Evolutionary conservation across 179 eudicot genomes (phyloP).

Genomic region (Nepenthes alata): DNA sequence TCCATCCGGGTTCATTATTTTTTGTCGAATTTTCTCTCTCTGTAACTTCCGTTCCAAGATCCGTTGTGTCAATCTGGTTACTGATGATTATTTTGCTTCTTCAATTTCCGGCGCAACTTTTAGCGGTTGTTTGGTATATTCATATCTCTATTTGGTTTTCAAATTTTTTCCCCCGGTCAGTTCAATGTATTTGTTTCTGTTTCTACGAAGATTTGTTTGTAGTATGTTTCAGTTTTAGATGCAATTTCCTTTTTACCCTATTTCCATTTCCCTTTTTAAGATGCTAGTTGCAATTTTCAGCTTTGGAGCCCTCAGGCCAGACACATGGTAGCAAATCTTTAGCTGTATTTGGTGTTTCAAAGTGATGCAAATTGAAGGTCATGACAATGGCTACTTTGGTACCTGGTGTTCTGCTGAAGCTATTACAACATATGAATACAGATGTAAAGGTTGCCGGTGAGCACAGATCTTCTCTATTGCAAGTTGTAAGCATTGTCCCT

Average conservation of each 20-base stretch:
- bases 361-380: conserved; percentile 55
- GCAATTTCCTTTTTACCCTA: too few species aligned
- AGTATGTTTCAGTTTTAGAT: too few species aligned
- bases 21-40: too few species aligned
- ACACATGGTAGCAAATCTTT: conserved; percentile 12
- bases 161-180: too few species aligned
- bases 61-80: too few species aligned
- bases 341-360: conserved; percentile 10
- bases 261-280: too few species aligned
- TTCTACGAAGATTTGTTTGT: not conserved
- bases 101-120: too few species aligned
- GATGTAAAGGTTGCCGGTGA: conserved; percentile 59
- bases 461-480: conserved; percentile 65
- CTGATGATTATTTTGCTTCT: too few species aligned
- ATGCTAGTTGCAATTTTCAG: too few species aligned
- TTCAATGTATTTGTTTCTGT: conserved; percentile 5
- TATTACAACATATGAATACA: conserved; percentile 46
- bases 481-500: conserved; percentile 68
- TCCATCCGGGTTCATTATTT: too few species aligned
- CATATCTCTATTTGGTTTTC: conserved; percentile 1
- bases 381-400: conserved; percentile 40
- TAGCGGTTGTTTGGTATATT: too few species aligned
- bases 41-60: too few species aligned
- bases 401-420: conserved; percentile 65
- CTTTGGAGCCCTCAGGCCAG: conserved; percentile 2